Evolutionary conservation across 164 flowering plant species (phyloP), one percentile per base, ranked within the genome.

Genomic region (Dillenia turbinata): DNA sequence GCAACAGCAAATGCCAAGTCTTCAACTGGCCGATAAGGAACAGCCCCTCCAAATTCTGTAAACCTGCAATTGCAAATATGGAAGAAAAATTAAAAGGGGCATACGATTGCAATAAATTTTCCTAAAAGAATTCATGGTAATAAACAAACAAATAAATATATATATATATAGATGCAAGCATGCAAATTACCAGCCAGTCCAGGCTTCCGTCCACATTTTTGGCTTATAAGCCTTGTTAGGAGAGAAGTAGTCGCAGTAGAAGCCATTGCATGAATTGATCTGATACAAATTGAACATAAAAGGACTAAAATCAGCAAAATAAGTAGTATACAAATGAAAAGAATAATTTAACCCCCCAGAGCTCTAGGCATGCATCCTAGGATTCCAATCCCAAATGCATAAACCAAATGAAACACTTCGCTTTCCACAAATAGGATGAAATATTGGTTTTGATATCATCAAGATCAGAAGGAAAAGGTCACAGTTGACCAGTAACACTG

Each of bases 121-220:
- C 7, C 54, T 55, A 62, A 59, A 15, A 26, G 12, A 52, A 26
- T 26, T 26, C 11, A 44, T 12, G 63, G 54, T 43, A 55, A 46
- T 12, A 17, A 10, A 44, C 14, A 56, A 3, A 26, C 22, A 14
- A 14, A 40, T 8, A 45, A 46, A 47, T 46, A 19, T 33, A 3
- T 44, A 8, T 17, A 11, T 14, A 1, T 26, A 15, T 10, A 54
- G 44, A 60, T 10, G 44, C 19, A 60, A 66, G 66, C 45, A 57
- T 8, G 54, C 11, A 44, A 56, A 53, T 62, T 82, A 92, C 99
- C 99, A 95, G 71, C 95, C 99, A 66, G 96, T 88, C 99, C 99
- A 92, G 51, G 85, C 88, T 83, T 95, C 99, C 10, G 99, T 95
- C 99, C 99, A 95, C 86, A 92, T 85, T 78, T 90, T 95, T 33